These are phyloP conservation scores for Cytospora mali DNA, from an alignment of 2,329 filamentous ascomycete species.

Conservation along the genomic window DNA sequence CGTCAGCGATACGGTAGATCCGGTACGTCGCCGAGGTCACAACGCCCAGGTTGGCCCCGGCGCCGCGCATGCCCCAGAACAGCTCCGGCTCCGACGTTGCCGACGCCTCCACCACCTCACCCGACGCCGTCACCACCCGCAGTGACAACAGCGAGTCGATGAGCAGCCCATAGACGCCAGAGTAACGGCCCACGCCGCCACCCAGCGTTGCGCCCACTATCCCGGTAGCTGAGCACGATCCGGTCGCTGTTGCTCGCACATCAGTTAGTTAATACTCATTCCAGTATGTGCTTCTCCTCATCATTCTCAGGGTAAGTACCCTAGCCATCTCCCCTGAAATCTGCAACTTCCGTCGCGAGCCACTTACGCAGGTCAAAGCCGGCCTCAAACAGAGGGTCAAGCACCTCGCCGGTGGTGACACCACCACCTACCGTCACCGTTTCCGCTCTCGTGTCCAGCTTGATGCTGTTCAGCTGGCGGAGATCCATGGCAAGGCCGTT, in stretches of 20 bases:
- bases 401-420: conserved; percentile 2
- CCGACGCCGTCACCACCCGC: conserved; percentile 8
- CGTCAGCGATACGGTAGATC: conserved; percentile 4
- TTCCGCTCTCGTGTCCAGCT: not conserved
- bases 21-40: conserved; percentile 14
- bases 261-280: not conserved
- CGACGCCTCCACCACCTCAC: not conserved
- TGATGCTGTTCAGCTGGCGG: not conserved
- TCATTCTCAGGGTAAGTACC: not conserved
- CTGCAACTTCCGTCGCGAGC: not conserved
- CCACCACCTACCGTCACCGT: not conserved
- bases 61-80: conserved; percentile 10
- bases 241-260: not conserved
- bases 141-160: conserved; percentile 5
- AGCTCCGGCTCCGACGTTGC: conserved; percentile 4
- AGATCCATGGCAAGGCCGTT: not conserved
- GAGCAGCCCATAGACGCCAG: conserved; percentile 3
- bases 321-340: not conserved
- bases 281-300: not conserved
- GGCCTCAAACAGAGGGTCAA: conserved; percentile 3
- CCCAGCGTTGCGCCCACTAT: conserved; percentile 1
- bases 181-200: not conserved
- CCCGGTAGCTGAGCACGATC: conserved; percentile 1
- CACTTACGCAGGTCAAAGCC: not conserved
- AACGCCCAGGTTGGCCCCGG: conserved; percentile 4